These are phyloP conservation scores for Coelastrella sp. DNA, from an alignment of 139 green algal species.

Conservation along the genomic window DNA sequence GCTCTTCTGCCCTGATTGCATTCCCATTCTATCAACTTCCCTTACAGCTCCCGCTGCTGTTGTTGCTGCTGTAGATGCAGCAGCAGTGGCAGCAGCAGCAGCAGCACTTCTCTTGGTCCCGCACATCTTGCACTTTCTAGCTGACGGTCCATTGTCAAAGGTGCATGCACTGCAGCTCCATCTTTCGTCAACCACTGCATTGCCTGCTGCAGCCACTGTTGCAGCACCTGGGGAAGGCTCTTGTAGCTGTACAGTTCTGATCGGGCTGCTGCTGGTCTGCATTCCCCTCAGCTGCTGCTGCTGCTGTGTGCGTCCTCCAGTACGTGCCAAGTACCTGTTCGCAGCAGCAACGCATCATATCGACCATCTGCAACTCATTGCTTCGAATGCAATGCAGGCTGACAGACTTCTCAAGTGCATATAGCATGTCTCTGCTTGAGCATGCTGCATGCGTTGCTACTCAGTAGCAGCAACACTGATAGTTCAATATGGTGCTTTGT, in stretches of 20 bases:
- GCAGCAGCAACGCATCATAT: neutral
- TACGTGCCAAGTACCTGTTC: neutral
- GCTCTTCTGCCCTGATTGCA: neutral
- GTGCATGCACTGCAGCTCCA: constrained; percentile 8
- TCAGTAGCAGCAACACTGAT: too few relatives aligned
- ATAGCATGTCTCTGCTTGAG: too few relatives aligned
- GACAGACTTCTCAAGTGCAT: neutral
- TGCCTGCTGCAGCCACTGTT: neutral
- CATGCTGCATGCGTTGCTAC: too few relatives aligned
- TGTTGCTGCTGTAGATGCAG: neutral
- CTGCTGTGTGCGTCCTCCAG: neutral
- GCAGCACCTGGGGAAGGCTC: neutral
- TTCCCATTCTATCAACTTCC: neutral
- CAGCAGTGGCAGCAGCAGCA: neutral
- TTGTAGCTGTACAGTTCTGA: neutral
- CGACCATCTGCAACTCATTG: neutral
- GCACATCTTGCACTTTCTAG: neutral
- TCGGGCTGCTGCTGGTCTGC: neutral
- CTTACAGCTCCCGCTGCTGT: neutral
- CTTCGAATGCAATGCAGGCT: neutral
- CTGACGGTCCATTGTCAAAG: neutral
- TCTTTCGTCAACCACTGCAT: too few relatives aligned
- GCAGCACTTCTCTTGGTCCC: neutral
- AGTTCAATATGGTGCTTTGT: too few relatives aligned
- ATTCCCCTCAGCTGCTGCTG: neutral